Evolutionary conservation across 352 stramenopile species (phyloP), one percentile per base, ranked within the genome.

Genomic region (Globisporangium polare): DNA sequence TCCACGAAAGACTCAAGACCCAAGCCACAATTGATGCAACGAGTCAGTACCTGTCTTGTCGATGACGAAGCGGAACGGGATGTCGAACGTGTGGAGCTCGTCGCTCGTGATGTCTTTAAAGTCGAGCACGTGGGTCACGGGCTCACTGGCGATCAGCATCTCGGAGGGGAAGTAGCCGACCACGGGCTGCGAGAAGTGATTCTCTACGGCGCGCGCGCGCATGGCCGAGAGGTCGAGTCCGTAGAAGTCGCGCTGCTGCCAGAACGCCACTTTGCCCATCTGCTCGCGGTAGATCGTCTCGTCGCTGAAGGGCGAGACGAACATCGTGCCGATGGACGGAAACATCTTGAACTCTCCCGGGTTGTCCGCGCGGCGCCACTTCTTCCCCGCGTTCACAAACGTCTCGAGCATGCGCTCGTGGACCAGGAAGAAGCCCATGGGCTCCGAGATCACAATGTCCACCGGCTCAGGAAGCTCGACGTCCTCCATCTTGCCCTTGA

Each of bases 351-450:
- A 85, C 37, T 43, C 37, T 37, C 42, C 47, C 18, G 72, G 66
- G 12, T 58, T 58, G 35, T 77, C 88, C 18, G 79, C 77, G 62
- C 96, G 96, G 22, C 99, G 74, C 82, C 97, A 99, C 69, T 94
- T 96, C 66, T 98, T 90, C 17, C 97, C 80, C 1, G 95, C 97
- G 18, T 83, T 72, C 27, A 99, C 94, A 49, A 99, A 96, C 31
- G 90, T 98, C 80, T 99, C 97, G 37, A 99, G 86, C 98, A 99
- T 99, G 58, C 89, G 96, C 74, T 99, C 98, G 67, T 99, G 89
- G 42, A 99, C 86, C 26, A 99, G 90, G 69, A 99, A 99, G 77
- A 99, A 99, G 24, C 98, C 98, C 97, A 99, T 99, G 80, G 97
- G 98, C 79, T 99, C 97, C 3, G 93, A 98, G 20, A 99, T 92